These are phyloP conservation scores for Allodekkera sacchari DNA, from an alignment of 805 yeast genomes.

Conservation along the genomic window DNA sequence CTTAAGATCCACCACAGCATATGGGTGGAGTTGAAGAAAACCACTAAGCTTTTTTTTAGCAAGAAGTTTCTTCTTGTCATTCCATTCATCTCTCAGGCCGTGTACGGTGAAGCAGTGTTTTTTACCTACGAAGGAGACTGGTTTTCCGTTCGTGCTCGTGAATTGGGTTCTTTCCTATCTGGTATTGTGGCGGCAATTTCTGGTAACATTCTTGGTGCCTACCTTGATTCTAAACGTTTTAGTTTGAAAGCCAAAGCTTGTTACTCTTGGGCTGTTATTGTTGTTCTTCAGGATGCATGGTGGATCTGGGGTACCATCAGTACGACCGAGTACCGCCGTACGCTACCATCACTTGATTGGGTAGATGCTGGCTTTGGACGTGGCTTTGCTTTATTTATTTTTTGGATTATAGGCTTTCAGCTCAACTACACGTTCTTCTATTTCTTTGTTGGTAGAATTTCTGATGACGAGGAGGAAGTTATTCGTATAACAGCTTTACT, in stretches of 20 bases:
- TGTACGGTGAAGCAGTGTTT: slow-evolving; percentile 1
- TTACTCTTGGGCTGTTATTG: slow-evolving; percentile 5
- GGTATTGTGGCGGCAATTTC: slow-evolving; percentile 1
- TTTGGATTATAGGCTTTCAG: slow-evolving; percentile 3
- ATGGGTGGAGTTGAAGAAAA: not conserved
- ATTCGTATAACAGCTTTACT: slow-evolving; percentile 1
- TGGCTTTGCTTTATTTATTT: slow-evolving; percentile 6
- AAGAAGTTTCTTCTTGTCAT: slow-evolving; percentile 4
- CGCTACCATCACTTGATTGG: slow-evolving; percentile 5
- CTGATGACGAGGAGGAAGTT: slow-evolving; percentile 1
- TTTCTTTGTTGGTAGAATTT: not conserved
- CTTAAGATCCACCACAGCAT: slow-evolving; percentile 1
- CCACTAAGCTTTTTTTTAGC: slow-evolving; percentile 1
- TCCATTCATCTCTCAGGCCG: slow-evolving; percentile 1
- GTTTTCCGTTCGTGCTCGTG: slow-evolving; percentile 2
- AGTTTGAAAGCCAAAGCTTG: slow-evolving; percentile 4
- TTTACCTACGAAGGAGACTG: slow-evolving; percentile 1
- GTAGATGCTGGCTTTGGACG: slow-evolving; percentile 5
- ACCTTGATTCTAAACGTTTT: slow-evolving; percentile 4
- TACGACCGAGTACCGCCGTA: slow-evolving; percentile 2
- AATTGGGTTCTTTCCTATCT: not conserved
- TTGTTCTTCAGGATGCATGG: slow-evolving; percentile 4
- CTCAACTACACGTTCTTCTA: slow-evolving; percentile 1
- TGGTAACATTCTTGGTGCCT: slow-evolving; percentile 3
- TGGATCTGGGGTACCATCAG: slow-evolving; percentile 6